Evolutionary conservation across 2,329 filamentous ascomycete species (phyloP), one percentile per base, ranked within the genome.

Genomic region (Chaetomium sp.): DNA sequence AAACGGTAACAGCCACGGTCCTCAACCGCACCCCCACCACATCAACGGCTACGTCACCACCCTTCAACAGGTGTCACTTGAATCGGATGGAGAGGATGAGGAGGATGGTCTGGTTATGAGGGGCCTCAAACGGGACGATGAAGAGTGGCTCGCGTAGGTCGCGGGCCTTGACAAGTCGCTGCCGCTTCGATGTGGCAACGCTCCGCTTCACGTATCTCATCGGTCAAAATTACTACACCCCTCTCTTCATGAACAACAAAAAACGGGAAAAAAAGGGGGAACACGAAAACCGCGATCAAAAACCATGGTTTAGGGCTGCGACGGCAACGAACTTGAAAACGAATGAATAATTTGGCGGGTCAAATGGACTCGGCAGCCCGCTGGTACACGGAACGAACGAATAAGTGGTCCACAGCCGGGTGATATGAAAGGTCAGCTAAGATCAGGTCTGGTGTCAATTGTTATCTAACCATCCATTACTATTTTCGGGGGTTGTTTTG

Each of bases 91-190:
- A 6, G 77, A 80, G 10, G 78, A 80, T 6, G 79, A 82, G 10
- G 80, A 83, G 52, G 81, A 84, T 2, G 80, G 79, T 0, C 70
- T 84, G 7, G 72, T 81, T 34, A 83, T 84, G 79, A 74, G 76
- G 55, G 78, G 76, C 2, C 70, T 76, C 42, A 81, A 81, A 67
- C 72, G 81, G 60, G 76, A 79, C 53, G 80, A 83, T 61, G 79
- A 84, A 66, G 76, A 80, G 60, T 84, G 80, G 80, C 72, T 84
- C 60, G 80, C 79, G 54, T 82, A 55, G 51, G 41, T 14, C 3
- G 38, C 27, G n/a, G 35, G 7, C 2, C 34, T 27, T 12, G 5
- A 6, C 40, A 8, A 42, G 40, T 14, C 6, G 12, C 14, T n/a
- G 12, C 14, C 14, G 12, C 14, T 14, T 42, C 11, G 11, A 42